Evolutionary conservation across 768 basidiomycete species (phyloP), one percentile per base, ranked within the genome.

Genomic region (Russula emetica): DNA sequence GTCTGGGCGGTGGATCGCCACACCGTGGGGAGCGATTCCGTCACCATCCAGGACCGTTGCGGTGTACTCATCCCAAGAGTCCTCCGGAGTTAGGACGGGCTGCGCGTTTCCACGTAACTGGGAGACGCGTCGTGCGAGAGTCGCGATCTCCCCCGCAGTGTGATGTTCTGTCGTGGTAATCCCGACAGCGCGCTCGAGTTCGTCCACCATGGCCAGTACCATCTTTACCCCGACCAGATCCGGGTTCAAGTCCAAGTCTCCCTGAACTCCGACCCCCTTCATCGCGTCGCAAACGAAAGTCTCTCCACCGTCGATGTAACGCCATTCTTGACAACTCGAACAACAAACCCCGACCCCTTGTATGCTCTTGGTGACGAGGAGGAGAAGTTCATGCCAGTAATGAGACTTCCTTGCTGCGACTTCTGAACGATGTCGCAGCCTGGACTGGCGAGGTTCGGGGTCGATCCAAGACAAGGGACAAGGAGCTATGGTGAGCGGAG

Each of bases 71-170:
- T 50, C 14, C 66, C 62, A 63, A 7, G 26, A 18, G 20, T 32
- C 60, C 44, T 58, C 59, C 8, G 62, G 42, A 28, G 36, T 40
- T 38, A 30, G 47, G 40, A 58, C 20, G 30, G 65, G 67, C 24
- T 26, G 26, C 30, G 38, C 45, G 44, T 66, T 45, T 44, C 45
- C 44, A 20, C 50, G 64, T 16, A 68, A 36, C 28, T 66, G 66
- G 16, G 58, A 60, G 58, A 68, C 67, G 60, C 67, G 67, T 55
- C 67, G 65, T 18, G 67, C 62, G 40, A 63, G 67, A 30, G 30
- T 28, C 36, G 55, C 58, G 47, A 68, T 55, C 30, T 67, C 61
- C 22, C 26, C 52, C 18, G 40, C 40, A 1, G 40, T 24, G 10
- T 28, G 47, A 32, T 38, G 59, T 30, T 40, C 59, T 3, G 59